Base-by-base conservation (phyloP, 108 stramenopile genomes). In the Chaetoceros tenuissimus region DNA sequence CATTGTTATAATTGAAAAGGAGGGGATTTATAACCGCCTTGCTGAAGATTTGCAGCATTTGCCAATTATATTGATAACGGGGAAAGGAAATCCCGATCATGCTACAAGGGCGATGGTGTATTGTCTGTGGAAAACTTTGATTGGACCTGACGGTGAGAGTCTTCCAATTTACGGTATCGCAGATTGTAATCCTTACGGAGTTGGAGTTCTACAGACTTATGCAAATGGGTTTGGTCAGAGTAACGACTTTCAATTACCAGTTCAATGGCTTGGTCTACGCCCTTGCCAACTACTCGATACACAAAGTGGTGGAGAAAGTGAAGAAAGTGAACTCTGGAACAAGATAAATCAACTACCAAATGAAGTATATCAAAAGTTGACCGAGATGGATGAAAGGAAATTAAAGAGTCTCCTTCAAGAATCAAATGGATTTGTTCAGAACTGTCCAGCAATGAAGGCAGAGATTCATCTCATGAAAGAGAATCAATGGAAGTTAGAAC, bases 1-100 rank as follows among this genome's bases (percentile, higher is more conserved):
- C 67, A 94, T 98, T 55, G 68, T 98, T 8, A 84, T 98, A 43
- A 84, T 98, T 50, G 97, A 98, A 69, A 98, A 98, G 62, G 97
- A 98, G 63, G 97, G 96, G 10, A 81, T 96, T 17, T 98, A 95
- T 76, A 96, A 78, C 59, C 85, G 97, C 20, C 72, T 98, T 43
- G 74, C 87, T 3, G 88, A 96, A 64, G 96, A 97, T 70, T 73
- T 91, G 50, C 87, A 97, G 63, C 97, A 87, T 72, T 54, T 77
- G 22, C 92, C 95, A 16, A 97, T 96, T 73, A 94, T 98, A 46
- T 64, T 98, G 26, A 85, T 98, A 34, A 96, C 95, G 17, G 97
- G 94, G 44, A 96, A 96, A 57, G 97, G 97, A 3, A 92, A 94
- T 76, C 97, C 97, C 5, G 94, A 95, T 65, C 63, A 94, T 46